Conservation (phyloP, 345 rosid genomes). For the Sapria himalayana region DNA sequence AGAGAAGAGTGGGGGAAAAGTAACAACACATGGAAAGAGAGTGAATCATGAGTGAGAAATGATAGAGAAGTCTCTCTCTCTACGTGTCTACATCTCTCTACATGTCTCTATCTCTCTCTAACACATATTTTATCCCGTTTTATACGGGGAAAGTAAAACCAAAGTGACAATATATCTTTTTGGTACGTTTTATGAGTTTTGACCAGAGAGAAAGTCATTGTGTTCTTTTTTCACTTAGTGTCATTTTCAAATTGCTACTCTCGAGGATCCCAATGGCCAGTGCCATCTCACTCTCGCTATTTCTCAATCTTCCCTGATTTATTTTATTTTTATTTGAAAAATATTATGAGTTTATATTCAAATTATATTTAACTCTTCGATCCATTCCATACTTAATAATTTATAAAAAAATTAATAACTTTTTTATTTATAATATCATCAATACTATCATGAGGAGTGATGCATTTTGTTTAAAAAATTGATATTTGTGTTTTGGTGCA, state of each 20-base stretch:
- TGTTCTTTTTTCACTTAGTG: slow-evolving; percentile 23
- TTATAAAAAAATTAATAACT: too few relatives aligned
- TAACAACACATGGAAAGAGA: slow-evolving; percentile 15
- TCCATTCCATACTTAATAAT: too few relatives aligned
- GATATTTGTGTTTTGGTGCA: too few relatives aligned
- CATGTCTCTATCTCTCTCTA: slow-evolving; percentile 27
- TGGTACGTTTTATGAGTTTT: slow-evolving; percentile 13
- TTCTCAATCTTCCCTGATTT: slow-evolving; percentile 12
- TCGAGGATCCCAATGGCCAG: slow-evolving; percentile 26
- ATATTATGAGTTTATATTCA: too few relatives aligned
- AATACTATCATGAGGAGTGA: too few relatives aligned
- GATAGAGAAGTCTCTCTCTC: too few relatives aligned
- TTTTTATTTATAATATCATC: too few relatives aligned
- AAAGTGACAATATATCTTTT: slow-evolving; percentile 7
- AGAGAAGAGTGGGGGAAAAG: slow-evolving; percentile 20
- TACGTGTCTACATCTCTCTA: too few relatives aligned
- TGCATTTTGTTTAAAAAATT: too few relatives aligned
- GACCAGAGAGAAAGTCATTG: slow-evolving; percentile 25
- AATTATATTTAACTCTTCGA: too few relatives aligned
- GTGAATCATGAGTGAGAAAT: too few relatives aligned
- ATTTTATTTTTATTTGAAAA: slow-evolving; percentile 12
- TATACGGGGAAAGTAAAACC: slow-evolving; percentile 40
- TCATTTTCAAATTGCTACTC: slow-evolving; percentile 57
- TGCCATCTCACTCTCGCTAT: slow-evolving; percentile 10
- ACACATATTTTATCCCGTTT: slow-evolving; percentile 27